Evolutionary conservation across 1,284 basidiomycete species (phyloP), one percentile per base, ranked within the genome.

Genomic region (Xerocomus amazonicus): DNA sequence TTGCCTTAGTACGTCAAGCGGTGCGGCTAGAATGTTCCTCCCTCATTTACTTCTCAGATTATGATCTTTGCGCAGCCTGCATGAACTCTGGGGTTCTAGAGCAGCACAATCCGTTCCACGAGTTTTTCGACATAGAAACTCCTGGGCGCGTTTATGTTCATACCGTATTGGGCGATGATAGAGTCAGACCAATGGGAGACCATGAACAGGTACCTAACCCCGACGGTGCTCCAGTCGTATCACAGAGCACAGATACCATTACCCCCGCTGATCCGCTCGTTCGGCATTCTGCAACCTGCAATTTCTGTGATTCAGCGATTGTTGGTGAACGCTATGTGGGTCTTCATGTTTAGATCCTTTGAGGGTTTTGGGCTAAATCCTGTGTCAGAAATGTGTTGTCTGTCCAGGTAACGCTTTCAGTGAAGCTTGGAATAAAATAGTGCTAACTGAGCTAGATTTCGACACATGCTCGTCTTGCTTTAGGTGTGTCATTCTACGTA

Each of bases 391-490:
- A 83, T 89, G 84, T 59, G 51, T 80, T 10, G 65, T 70, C 49
- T 90, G 87, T 65, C 87, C 86, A 45, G 68, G 65, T 70, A 40
- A 53, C 16, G 33, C 17, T n/a, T 13, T 37, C 43, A 35, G 13
- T 34, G 32, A 13, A 17, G 6, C n/a, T 29, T 31, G 8, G 37
- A 33, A 34, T 2, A 9, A 12, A 45, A 32, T 28, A 4, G 32
- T 27, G 12, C 54, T 69, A 28, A 62, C 43, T 43, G 7, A 6
- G 34, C 14, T 26, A 36, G 87, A 91, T 59, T 91, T 81, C 56
- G 88, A 91, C 59, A 79, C 83, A 28, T 95, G 92, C 65, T 62
- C 68, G 26, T 66, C 73, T 8, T 95, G 92, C 69, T 88, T 87
- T 63, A 73, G 70, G 81, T 82, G 59, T 45, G 71, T 59, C 4